Evolutionary conservation across 1,139 yeast species (phyloP), one percentile per base, ranked within the genome.

Genomic region (Scheffersomyces lignicola): DNA sequence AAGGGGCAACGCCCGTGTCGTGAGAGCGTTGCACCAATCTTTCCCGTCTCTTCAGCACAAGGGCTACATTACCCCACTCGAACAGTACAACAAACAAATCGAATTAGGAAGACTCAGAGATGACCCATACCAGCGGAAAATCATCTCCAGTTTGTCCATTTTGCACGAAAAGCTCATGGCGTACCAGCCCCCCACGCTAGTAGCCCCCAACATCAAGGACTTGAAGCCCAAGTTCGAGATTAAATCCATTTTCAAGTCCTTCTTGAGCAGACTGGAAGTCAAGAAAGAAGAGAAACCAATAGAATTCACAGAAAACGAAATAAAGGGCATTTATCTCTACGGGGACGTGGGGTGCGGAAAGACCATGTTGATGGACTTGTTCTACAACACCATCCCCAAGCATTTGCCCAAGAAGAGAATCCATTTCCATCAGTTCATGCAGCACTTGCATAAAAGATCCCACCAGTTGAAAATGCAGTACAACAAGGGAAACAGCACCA

Each of bases 271-370:
- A 16, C 16, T n/a, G 6, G 18, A 8, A 5, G 41, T 41, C n/a
- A 44, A 49, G 11, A 32, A 35, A 14, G 36, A 36, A 13, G 29
- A 36, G 8, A 33, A 34, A 15, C 39, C n/a, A 29, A 34, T 18
- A 45, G 20, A 35, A 34, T 37, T 39, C n/a, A 49, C 55, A 1
- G 62, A 57, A 18, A 60, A 54, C 39, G 53, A 51, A 7, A 68
- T 76, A 23, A 95, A 76, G 47, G 98, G 98, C 2, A 83, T 92
- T 11, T 92, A 92, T 55, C 69, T 92, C 18, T 92, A 87, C 58
- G 98, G 98, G 13, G 98, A 92, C 58, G 98, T 92, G 29, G 98
- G 98, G 3, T 89, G 97, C 61, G 98, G 98, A 7, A 92, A 92
- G 56, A 92, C 98, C 4, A 92, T 92, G 97, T 70, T 92, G 44